Conservation (phyloP, 2,329 filamentous ascomycete species). For the Sporothrix inflata region DNA sequence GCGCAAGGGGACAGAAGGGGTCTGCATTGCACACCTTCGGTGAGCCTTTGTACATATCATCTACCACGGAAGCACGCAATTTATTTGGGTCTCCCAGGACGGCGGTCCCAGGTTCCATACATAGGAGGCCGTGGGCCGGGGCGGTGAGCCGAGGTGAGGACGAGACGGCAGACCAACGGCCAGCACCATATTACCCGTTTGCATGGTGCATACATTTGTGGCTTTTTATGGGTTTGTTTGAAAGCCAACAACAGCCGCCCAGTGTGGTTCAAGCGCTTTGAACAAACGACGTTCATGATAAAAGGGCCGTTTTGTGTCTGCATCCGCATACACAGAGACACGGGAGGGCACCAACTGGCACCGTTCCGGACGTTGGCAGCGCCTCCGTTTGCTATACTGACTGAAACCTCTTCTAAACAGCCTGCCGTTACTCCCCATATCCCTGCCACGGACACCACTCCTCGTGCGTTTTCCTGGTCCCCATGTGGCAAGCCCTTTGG, state of each 20-base stretch:
- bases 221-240: background rate
- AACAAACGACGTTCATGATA: background rate
- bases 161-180: background rate
- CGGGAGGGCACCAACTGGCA: background rate
- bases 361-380: background rate
- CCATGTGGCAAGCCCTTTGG: conserved; percentile 21
- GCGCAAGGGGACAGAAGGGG: background rate
- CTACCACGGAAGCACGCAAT: background rate
- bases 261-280: background rate
- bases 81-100: background rate
- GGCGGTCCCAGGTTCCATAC: background rate
- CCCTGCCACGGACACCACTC: background rate
- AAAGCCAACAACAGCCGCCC: background rate
- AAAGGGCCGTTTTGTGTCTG: background rate
- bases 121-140: background rate
- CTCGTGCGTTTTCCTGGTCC: background rate
- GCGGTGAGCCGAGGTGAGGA: background rate
- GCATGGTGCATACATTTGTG: background rate
- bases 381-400: background rate
- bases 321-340: background rate
- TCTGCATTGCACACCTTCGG: background rate
- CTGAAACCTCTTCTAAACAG: background rate
- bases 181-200: background rate
- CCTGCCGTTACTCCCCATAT: background rate
- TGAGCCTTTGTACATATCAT: background rate